Base-by-base conservation (phyloP, 106 monocot genomes). In the Iris macrosiphon region DNA sequence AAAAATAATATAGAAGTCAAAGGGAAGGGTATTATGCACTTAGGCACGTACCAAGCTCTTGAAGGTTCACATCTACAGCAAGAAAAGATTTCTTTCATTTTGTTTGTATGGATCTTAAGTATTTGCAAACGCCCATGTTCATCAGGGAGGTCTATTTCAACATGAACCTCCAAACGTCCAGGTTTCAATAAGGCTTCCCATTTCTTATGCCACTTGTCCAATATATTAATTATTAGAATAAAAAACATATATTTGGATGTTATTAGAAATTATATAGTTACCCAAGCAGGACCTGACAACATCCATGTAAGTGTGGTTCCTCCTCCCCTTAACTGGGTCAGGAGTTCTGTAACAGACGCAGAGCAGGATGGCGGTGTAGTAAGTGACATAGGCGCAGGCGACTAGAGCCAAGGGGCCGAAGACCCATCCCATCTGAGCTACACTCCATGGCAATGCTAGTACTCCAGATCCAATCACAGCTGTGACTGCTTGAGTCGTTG, bases 1-100 rank as follows among this genome's bases (percentile, higher is more conserved):
- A n/a, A n/a, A n/a, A n/a, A n/a, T n/a, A n/a, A n/a, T n/a, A n/a
- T n/a, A n/a, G n/a, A n/a, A n/a, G n/a, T n/a, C 6, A 38, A 39
- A 15, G 15, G 34, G 23, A 38, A 38, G 37, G 26, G 1, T 37
- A 0, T 56, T 4, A n/a, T 25, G 34, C 38, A 14, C 21, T 32
- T 1, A 26, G n/a, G 15, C 40, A 67, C 67, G 50, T 81, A 98
- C 96, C 96, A 58, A 98, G 90, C 29, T 83, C 90, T 46, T 82
- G 77, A 69, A 90, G 82, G 45, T 73, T 86, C 57, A 98, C 77
- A 70, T 98, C 83, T 40, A 79, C 63, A 44, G 96, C 73, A 55
- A 98, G 79, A 59, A 87, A 98, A 43, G 90, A 98, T 98, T 54
- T 98, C 96, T 80, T 83, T 90, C 96, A 98, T 86, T 62, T 80